A percentile compares a stretch with the other conserved stretches of the same genome.
phyloP scores from a whole-genome alignment of 176 grass and related monocot genomes.

The Carex kokanica region DNA sequence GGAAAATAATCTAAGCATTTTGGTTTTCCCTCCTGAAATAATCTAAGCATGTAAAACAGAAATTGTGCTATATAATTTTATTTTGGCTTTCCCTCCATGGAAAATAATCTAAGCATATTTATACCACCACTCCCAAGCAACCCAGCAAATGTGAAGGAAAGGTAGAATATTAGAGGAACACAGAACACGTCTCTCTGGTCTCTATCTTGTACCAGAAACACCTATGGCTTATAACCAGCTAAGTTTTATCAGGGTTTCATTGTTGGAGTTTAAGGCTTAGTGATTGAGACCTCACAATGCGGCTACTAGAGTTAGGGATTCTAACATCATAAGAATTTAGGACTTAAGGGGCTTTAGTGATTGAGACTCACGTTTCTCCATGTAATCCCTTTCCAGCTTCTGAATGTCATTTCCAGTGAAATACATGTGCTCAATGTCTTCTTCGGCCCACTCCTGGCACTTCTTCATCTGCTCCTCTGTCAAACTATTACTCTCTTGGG shows the following conservation, averaged over 20 bases:
- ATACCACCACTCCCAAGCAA: not conserved
- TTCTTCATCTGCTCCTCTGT: constrained; percentile 4
- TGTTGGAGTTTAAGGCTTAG: not conserved
- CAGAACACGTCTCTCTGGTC: not conserved
- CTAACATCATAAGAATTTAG: not conserved
- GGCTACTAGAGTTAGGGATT: not conserved
- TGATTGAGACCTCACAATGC: not conserved
- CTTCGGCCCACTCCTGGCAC: constrained; percentile 19
- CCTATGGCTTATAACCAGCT: not conserved
- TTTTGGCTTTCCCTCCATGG: not conserved
- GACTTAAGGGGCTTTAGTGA: not conserved
- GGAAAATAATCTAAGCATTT: not conserved
- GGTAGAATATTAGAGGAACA: not conserved
- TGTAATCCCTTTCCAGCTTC: constrained; percentile 12
- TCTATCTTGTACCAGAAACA: not conserved
- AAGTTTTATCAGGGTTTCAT: not conserved
- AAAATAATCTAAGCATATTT: not conserved
- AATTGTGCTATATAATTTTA: not conserved
- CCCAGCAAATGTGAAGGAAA: not conserved
- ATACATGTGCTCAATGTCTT: constrained; percentile 9
- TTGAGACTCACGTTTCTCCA: constrained; percentile 21
- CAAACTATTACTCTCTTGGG: constrained; percentile 7
- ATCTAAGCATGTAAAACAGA: not conserved
- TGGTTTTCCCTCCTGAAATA: not conserved
- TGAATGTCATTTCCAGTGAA: constrained; percentile 25